Base-by-base conservation (phyloP, 1,284 basidiomycete species). In the Microbotryomycetes sp. region DNA sequence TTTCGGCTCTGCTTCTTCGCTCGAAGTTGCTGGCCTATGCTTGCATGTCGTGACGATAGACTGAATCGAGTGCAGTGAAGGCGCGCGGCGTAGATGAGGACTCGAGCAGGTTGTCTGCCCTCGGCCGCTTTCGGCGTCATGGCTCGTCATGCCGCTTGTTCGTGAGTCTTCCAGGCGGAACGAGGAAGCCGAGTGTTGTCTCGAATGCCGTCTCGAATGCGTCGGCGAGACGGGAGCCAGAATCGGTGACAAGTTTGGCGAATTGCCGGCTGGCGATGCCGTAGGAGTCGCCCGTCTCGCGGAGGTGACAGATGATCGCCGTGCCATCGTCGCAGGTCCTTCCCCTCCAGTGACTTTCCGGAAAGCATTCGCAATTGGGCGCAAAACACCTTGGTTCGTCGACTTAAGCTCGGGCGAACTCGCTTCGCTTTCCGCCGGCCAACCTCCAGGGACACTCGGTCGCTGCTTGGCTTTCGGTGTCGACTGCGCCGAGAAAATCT, bases 321-420 rank as follows among this genome's bases (percentile, higher is more conserved):
- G n/a, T n/a, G n/a, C n/a, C n/a, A n/a, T n/a, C n/a, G n/a, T n/a
- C n/a, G n/a, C n/a, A n/a, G n/a, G n/a, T n/a, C n/a, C n/a, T n/a
- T n/a, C n/a, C 69, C 68, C 2, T 67, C 68, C 60, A 72, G 66
- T 4, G 69, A 72, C n/a, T 61, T 62, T 5, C 65, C 68, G 23
- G 71, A 54, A n/a, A 60, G 60, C 31, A 65, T 65, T 13, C 65
- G 60, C 41, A 57, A 67, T 45, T n/a, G n/a, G n/a, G n/a, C n/a
- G n/a, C n/a, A n/a, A n/a, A n/a, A n/a, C n/a, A n/a, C n/a, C n/a
- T n/a, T n/a, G n/a, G n/a, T n/a, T n/a, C n/a, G n/a, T n/a, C n/a
- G n/a, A n/a, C n/a, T n/a, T n/a, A n/a, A n/a, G 35, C 18, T 41
- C 35, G 18, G 35, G 35, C 35, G 35, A 41, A 41, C 11, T 41